phyloP scores from a whole-genome alignment of 2,329 filamentous ascomycete genomes.

The Diaporthe humulicola region DNA sequence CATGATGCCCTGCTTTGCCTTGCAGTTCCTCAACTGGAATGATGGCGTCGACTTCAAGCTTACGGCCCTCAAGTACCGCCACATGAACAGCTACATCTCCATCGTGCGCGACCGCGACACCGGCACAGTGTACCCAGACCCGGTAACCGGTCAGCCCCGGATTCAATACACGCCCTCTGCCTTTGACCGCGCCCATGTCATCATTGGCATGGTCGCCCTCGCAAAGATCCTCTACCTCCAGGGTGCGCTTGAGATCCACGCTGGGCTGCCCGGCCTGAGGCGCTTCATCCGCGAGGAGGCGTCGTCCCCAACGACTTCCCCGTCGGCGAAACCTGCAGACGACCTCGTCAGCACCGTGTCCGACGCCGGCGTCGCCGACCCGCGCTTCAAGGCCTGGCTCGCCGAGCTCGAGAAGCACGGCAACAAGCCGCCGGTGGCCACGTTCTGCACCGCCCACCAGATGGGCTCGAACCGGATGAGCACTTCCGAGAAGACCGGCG shows the following conservation, averaged over 20 bases:
- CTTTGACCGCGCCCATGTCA: constrained; percentile 76
- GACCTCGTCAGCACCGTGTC: constrained; percentile 13
- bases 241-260: constrained; percentile 82
- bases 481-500: constrained; percentile 58
- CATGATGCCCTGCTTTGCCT: constrained; percentile 75
- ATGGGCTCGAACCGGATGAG: constrained; percentile 82
- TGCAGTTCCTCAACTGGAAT: constrained; percentile 75
- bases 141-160: constrained; percentile 70
- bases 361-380: constrained; percentile 66
- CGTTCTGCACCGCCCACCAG: constrained; percentile 77
- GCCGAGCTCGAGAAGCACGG: constrained; percentile 59
- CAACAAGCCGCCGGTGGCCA: constrained; percentile 61
- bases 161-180: constrained; percentile 78
- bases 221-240: constrained; percentile 82
- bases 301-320: background rate
- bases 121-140: constrained; percentile 80
- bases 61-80: constrained; percentile 72
- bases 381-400: constrained; percentile 72
- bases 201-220: constrained; percentile 77
- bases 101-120: constrained; percentile 79
- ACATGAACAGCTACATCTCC: constrained; percentile 77
- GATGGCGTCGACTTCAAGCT: constrained; percentile 77
- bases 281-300: constrained; percentile 64
- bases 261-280: constrained; percentile 69
- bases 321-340: background rate